Evolutionary conservation across 306 rosid genomes (phyloP), one percentile per base, ranked within the genome.

Genomic region (Prosopis cineraria): DNA sequence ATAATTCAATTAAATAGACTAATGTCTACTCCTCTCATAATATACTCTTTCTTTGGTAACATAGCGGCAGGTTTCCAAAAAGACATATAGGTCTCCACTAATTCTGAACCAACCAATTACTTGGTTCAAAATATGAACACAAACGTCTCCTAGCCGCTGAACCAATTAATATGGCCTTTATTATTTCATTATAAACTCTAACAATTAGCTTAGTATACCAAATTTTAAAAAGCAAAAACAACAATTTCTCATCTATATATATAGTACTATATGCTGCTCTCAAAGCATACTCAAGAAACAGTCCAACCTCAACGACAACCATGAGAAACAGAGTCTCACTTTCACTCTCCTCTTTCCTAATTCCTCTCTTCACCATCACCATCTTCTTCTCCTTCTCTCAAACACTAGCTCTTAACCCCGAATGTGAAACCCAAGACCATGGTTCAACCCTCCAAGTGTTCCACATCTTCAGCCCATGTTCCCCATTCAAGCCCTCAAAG

Each of bases 391-490:
- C 4, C 34, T 52, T 82, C 59, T 58, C 84, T 82, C 2, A 68
- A 68, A 81, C 77, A 79, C 85, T 80, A 64, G 89, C 85, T 27
- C 79, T 82, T 2, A 80, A 79, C 81, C 85, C 94, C 27, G 75
- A 82, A 70, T 90, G 94, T 69, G 76, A 79, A 29, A 24, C 50
- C 44, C 71, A 69, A 7, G 97, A 92, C 48, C 83, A 79, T 14
- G 88, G 89, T 62, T 90, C 97, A 14, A 87, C 88, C 65, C 92
- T 94, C 7, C 71, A 85, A 74, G 87, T 95, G 11, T 87, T 87
- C 86, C 97, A 90, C 78, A 84, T 90, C 16, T 87, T 72, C 78
- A 89, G 96, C 78, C 89, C 90, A 30, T 89, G 92, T 79, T 90
- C 97, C 20, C 93, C 97, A 34, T 87, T 91, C 78, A 85, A 72